A percentile compares a stretch with the other conserved stretches of the same genome.
These are phyloP conservation scores for Thozetella sp. DNA, from an alignment of 495 filamentous ascomycete genomes.

Conservation along the genomic window DNA sequence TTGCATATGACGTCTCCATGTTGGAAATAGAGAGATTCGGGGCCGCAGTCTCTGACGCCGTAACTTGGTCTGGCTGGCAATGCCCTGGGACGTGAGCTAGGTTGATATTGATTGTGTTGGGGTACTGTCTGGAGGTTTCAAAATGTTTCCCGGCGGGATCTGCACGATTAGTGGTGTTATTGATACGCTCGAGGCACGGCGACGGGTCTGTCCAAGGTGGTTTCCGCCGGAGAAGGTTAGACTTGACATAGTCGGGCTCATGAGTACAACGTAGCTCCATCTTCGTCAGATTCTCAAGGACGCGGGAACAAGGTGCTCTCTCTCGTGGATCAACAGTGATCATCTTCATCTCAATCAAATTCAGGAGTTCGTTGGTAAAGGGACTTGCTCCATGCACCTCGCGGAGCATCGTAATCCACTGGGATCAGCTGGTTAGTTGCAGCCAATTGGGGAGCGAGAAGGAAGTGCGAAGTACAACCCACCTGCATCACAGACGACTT, in stretches of 20 bases:
- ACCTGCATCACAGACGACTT: not conserved
- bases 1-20: too few relatives aligned
- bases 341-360: not conserved
- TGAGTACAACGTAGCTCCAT: not conserved
- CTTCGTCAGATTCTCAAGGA: not conserved
- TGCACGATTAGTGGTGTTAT: not conserved
- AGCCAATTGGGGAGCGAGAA: not conserved
- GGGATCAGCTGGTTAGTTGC: not conserved
- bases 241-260: not conserved
- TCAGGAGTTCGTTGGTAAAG: not conserved
- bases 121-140: not conserved
- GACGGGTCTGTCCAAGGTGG: not conserved
- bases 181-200: too few relatives aligned
- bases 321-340: not conserved
- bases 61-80: not conserved
- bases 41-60: too few relatives aligned
- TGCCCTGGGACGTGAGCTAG: not conserved
- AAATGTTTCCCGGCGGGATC: not conserved
- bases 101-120: not conserved
- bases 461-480: not conserved
- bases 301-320: not conserved
- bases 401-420: not conserved
- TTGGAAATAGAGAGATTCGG: not conserved
- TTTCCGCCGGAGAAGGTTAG: not conserved
- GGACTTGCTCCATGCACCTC: not conserved